Percentiles rank a stretch among this genome's conserved stretches.
Evolutionary conservation across 2,329 filamentous ascomycete species (phyloP).

Genomic region (Botrytis fragariae): DNA sequence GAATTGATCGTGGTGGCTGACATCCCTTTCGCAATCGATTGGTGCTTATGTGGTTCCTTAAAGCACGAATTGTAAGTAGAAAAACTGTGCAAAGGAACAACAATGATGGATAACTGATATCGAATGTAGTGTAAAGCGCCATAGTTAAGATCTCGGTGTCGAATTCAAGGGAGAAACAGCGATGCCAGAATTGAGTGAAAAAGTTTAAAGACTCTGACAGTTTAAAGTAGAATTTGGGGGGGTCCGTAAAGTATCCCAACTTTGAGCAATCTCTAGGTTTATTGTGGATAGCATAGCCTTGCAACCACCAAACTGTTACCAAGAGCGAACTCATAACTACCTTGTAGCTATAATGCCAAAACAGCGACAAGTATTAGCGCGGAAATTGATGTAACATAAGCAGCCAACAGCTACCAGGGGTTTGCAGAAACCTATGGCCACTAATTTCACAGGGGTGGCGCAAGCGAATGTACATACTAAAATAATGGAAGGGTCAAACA

Average conservation of each 20-base stretch:
- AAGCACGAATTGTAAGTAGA: not conserved
- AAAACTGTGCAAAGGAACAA: not conserved
- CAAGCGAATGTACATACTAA: too few relatives aligned
- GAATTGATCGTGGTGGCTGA: not conserved
- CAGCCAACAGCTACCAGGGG: not conserved
- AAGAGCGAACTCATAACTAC: not conserved
- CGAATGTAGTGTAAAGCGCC: not conserved
- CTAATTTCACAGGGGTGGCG: too few relatives aligned
- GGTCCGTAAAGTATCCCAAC: not conserved
- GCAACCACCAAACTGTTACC: not conserved
- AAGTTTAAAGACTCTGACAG: not conserved
- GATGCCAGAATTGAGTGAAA: too few relatives aligned
- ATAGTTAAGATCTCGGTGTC: not conserved
- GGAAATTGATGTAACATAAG: not conserved
- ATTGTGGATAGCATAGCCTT: not conserved
- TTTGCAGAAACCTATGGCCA: not conserved
- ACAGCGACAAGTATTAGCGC: not conserved
- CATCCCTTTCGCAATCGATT: not conserved
- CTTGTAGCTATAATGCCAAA: accelerated
- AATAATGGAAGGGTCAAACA: not conserved
- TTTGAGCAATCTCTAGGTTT: not conserved
- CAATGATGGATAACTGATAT: not conserved
- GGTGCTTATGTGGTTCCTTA: not conserved
- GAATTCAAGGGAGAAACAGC: too few relatives aligned
- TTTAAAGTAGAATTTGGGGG: not conserved